phyloP scores from a whole-genome alignment of 2,329 filamentous ascomycete genomes.

The Drechslerella dactyloides region DNA sequence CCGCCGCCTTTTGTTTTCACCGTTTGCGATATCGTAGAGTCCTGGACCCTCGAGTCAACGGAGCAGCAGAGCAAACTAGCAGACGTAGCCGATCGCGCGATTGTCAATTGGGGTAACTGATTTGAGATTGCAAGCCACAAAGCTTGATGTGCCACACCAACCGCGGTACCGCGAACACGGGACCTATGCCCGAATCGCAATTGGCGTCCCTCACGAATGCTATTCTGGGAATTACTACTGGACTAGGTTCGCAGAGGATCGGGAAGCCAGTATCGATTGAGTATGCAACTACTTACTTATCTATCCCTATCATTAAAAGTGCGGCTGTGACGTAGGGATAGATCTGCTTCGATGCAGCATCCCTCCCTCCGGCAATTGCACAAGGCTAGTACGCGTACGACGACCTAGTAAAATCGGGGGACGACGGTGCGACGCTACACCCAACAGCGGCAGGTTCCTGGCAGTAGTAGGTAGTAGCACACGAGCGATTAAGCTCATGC shows the following conservation, averaged over 20 bases:
- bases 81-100: too few species aligned
- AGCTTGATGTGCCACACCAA: conserved; percentile 23
- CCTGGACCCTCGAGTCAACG: neutral
- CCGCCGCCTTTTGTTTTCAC: neutral
- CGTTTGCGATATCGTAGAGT: neutral
- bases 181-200: conserved; percentile 1
- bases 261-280: too few species aligned
- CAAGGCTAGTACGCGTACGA: neutral
- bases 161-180: neutral
- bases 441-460: neutral
- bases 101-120: neutral
- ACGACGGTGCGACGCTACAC: neutral
- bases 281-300: too few species aligned
- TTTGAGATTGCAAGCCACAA: conserved; percentile 23
- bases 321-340: neutral
- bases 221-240: too few species aligned
- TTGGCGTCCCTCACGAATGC: conserved; percentile 8
- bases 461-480: too few species aligned
- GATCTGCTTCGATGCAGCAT: neutral
- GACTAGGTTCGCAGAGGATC: too few species aligned
- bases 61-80: neutral
- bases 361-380: too few species aligned
- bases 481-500: too few species aligned
- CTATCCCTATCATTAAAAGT: too few species aligned
- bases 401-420: too few species aligned